A percentile compares a stretch with the other conserved stretches of the same genome.
Conservation (phyloP, 352 stramenopile genomes). For the Blastocystis sp. region DNA sequence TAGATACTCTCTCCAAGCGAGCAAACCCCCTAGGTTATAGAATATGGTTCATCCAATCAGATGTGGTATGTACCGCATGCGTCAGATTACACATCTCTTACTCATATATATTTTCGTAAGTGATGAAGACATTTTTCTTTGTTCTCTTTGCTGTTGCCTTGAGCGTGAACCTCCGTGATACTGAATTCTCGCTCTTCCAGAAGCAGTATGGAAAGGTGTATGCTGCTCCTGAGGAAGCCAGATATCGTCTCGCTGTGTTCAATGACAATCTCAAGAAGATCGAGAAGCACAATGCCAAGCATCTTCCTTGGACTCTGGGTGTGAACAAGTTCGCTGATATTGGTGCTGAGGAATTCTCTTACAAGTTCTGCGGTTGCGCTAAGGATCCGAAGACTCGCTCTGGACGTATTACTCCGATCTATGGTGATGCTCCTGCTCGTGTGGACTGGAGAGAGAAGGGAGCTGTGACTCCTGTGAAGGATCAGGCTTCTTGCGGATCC, state of each 20-base stretch:
- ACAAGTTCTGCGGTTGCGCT: conserved; percentile 63
- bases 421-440: conserved; percentile 60
- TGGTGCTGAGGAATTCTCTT: conserved; percentile 65
- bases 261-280: conserved; percentile 63
- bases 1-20: neutral
- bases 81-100: neutral
- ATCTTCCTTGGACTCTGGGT: conserved; percentile 63
- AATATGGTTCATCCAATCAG: conserved; percentile 53
- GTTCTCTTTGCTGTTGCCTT: conserved; percentile 53
- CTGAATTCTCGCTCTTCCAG: conserved; percentile 13
- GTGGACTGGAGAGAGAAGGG: conserved; percentile 72
- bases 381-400: conserved; percentile 28
- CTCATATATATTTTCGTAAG: conserved; percentile 49
- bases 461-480: conserved; percentile 81
- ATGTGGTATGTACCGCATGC: neutral
- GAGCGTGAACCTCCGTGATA: conserved; percentile 29
- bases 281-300: conserved; percentile 62
- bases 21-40: neutral
- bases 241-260: conserved; percentile 62
- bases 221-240: conserved; percentile 32
- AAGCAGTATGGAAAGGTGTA: conserved; percentile 42
- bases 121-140: conserved; percentile 57
- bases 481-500: conserved; percentile 85
- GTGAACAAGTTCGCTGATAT: conserved; percentile 67
- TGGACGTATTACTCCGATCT: neutral